Base-by-base conservation (phyloP, 2,329 filamentous ascomycete genomes). In the Rutstroemia sydowiana region DNA sequence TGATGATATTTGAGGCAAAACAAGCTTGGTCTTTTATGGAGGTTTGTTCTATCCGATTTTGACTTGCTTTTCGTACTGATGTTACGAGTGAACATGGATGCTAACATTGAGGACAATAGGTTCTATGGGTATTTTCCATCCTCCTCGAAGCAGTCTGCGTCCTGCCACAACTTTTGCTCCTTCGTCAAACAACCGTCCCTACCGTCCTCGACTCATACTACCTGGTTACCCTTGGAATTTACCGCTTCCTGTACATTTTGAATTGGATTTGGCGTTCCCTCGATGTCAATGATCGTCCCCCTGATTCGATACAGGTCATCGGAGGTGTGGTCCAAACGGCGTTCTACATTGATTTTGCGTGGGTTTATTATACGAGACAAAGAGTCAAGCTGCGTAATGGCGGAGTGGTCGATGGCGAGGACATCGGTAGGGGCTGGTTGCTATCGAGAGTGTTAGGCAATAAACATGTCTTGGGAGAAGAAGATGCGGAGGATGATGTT, bases 151-250 rank as follows among this genome's bases (percentile, higher is more conserved):
- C 89, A 31, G 81, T 95, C 55, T 93, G 87, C 68, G 82, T 96
- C 31, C 82, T 97, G 18, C 92, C 92, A 0, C 92, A 97, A 68
- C 83, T 97, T 1, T 79, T 96, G 5, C 83, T 96, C 40, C 81
- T 97, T 13, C 87, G 92, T 54, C 90, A 96, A 69, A 96, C 92
- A n/a, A 90, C 84, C 23, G 89, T 96, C 0, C 92, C 92, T 0
- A 97, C 92, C 45, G 92, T 96, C 43, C 91, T 97, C 70, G 88
- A 95, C 68, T 95, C 88, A n/a, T 95, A 87, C 72, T 97, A 97
- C 70, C 86, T 97, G 51, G 75, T 93, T 45, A 83, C 89, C 0
- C 79, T 96, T 1, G 92, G 91, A 32, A 85, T 85, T 11, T 97
- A 96, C 71, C 87, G 92, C 52, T 87, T 76, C 45, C 80, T 96